A percentile compares a stretch with the other conserved stretches of the same genome.
Conservation (phyloP, 257 asterid species). For the Capsicum chinense region DNA sequence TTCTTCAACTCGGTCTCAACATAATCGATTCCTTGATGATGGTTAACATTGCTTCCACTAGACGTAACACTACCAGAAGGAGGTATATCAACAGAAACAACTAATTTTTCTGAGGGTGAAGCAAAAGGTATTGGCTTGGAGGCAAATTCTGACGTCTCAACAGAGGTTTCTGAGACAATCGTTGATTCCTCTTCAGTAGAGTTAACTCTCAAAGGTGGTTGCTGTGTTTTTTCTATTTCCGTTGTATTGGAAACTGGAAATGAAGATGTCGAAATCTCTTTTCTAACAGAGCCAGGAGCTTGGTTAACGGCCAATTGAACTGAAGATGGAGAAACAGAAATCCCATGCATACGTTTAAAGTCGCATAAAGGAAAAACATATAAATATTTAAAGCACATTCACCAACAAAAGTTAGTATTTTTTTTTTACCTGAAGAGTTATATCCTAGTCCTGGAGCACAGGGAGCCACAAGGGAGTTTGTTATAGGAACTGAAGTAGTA, state of each 20-base stretch:
- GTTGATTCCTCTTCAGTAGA: constrained; percentile 28
- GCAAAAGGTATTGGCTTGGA: constrained; percentile 22
- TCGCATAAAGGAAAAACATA: neutral
- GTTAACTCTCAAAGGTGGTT: constrained; percentile 24
- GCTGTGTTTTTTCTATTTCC: constrained; percentile 14
- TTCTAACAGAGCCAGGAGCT: neutral
- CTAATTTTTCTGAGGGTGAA: constrained; percentile 1
- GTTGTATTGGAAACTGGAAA: constrained; percentile 27
- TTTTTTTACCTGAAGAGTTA: constrained; percentile 38
- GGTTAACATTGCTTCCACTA: neutral
- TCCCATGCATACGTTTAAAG: constrained; percentile 26
- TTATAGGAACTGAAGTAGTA: constrained; percentile 29
- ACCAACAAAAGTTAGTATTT: constrained; percentile 12
- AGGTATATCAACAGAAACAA: constrained; percentile 20
- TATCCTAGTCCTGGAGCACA: constrained; percentile 7
- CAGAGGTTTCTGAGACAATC: constrained; percentile 21
- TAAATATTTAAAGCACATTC: neutral
- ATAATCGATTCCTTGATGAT: neutral
- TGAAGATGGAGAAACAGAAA: constrained; percentile 23
- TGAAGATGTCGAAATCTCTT: constrained; percentile 24
- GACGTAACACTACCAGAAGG: neutral
- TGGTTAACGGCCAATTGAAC: neutral
- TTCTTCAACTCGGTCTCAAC: constrained; percentile 22
- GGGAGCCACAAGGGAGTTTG: constrained; percentile 17
- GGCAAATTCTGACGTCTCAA: constrained; percentile 31